Evolutionary conservation across 2,329 filamentous ascomycete species (phyloP).

Genomic region (Cytospora paraplurivora): DNA sequence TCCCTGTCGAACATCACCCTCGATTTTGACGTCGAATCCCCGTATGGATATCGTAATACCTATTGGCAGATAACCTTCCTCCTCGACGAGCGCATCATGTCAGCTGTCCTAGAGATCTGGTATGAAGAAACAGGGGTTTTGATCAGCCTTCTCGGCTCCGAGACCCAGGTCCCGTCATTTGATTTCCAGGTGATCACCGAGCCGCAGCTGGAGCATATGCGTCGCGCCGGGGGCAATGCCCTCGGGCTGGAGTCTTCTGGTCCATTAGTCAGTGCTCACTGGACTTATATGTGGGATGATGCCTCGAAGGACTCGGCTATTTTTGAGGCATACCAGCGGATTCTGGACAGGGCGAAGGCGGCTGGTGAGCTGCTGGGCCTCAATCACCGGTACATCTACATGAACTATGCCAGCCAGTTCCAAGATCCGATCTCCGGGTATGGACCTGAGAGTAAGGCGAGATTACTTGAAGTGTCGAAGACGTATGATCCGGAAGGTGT

Average conservation of each 20-base stretch:
- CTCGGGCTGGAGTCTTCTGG: slow-evolving; percentile 39
- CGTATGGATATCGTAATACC: slow-evolving; percentile 31
- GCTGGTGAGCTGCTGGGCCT: slow-evolving; percentile 25
- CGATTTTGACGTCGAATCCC: slow-evolving; percentile 24
- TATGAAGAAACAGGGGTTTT: slow-evolving; percentile 17
- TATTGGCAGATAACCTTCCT: slow-evolving; percentile 32
- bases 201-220: slow-evolving; percentile 39
- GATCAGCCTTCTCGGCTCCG: slow-evolving; percentile 9
- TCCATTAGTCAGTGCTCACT: slow-evolving; percentile 32
- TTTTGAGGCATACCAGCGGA: slow-evolving; percentile 26
- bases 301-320: slow-evolving; percentile 26
- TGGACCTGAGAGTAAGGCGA: slow-evolving; percentile 27
- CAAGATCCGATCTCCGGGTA: slow-evolving; percentile 43
- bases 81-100: slow-evolving; percentile 30
- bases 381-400: slow-evolving; percentile 37
- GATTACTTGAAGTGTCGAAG: slow-evolving; percentile 33
- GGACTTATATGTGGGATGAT: slow-evolving; percentile 32
- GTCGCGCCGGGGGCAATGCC: slow-evolving; percentile 43
- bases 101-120: slow-evolving; percentile 28
- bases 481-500: slow-evolving; percentile 40
- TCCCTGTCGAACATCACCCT: slow-evolving; percentile 34
- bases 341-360: slow-evolving; percentile 30
- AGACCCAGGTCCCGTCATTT: slow-evolving; percentile 34
- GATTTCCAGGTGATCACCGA: slow-evolving; percentile 46
- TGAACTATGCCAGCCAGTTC: slow-evolving; percentile 46